Evolutionary conservation across 148 eudicot genomes (phyloP), one percentile per base, ranked within the genome.

Genomic region (Persicaria maculosa): DNA sequence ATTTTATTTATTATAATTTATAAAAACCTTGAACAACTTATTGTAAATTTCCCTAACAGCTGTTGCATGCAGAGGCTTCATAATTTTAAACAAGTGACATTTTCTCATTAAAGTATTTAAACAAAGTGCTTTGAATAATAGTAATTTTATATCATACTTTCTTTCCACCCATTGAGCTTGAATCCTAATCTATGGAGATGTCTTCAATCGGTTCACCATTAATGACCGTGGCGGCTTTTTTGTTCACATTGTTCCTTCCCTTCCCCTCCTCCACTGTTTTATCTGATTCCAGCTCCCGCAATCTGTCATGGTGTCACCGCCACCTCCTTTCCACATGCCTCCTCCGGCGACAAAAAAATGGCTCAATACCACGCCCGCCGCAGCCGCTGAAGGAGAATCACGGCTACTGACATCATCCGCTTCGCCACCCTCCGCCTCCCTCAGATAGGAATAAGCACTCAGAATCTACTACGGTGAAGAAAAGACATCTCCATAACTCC

Each of bases 211-310:
- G 69, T 10, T 40, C 43, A 44, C 45, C 69, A 64, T 31, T 40
- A 40, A 14, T 40, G 69, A 40, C 69, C 69, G 22, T 40, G 45
- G 69, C 45, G 16, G 12, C 44, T 17, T 40, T 64, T 0, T 3
- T 20, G 7, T 25, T 64, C n/a, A 19, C 45, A 64, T 12, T 25
- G 7, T 10, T 64, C n/a, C 45, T 64, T 64, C 25, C 45, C 69
- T 64, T 64, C 12, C 25, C 69, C n/a, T 40, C 69, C 69, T 25
- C 45, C 69, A 44, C 9, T 9, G 69, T 25, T 40, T 44, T 7
- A 64, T 64, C 69, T 14, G 44, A 22, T 8, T 0, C 53, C 79
- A 7, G 67, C 81, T 17, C 79, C 71, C 22, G 14, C 2, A 40
- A 25, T 0, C 73, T n/a, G n/a, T n/a, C n/a, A n/a, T n/a, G n/a